Base-by-base conservation (phyloP, 257 asterid genomes). In the Plantago elongata region DNA sequence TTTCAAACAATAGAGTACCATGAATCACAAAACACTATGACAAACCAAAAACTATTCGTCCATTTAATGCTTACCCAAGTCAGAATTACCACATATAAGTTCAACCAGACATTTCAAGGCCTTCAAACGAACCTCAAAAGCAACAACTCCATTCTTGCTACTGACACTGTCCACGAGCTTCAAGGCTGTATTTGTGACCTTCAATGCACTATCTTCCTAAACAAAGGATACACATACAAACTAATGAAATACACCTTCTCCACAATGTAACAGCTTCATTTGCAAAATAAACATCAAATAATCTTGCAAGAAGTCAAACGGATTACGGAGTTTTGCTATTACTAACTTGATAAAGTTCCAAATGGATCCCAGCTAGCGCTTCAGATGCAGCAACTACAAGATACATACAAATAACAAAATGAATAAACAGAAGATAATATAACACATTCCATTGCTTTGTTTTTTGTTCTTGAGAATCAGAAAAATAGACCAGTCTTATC, bases 331-430 rank as follows among this genome's bases (percentile, higher is more conserved):
- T 50, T 48, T 57, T 4, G 42, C 49, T 51, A 11, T 9, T 43
- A 45, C 78, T 78, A 80, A 79, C 99, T 69, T 69, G 75, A 65
- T 78, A 78, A 44, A 61, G 66, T 79, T 89, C 93, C 15, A 92
- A 74, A 72, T 81, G 67, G 61, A 89, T 69, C 59, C 99, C 99
- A 34, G 72, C 88, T n/a, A 89, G 66, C 61, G 99, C 96, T 83
- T 92, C 99, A 1, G 83, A 65, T 61, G 95, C 95, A 65, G 97
- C 95, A 84, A 89, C 99, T 92, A 79, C 79, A 84, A 68, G 65
- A 74, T 64, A 51, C 54, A 74, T 48, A 46, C 66, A 64, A 5
- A 58, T 58, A 5, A 68, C 42, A 30, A 14, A 16, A 57, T 9
- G 5, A 58, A 42, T 9, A 42, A 56, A n/a, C 5, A 30, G 13